A percentile compares a stretch with the other conserved stretches of the same genome.
phyloP scores from a whole-genome alignment of 2,329 filamentous ascomycete species.

The Trichothecium roseum region DNA sequence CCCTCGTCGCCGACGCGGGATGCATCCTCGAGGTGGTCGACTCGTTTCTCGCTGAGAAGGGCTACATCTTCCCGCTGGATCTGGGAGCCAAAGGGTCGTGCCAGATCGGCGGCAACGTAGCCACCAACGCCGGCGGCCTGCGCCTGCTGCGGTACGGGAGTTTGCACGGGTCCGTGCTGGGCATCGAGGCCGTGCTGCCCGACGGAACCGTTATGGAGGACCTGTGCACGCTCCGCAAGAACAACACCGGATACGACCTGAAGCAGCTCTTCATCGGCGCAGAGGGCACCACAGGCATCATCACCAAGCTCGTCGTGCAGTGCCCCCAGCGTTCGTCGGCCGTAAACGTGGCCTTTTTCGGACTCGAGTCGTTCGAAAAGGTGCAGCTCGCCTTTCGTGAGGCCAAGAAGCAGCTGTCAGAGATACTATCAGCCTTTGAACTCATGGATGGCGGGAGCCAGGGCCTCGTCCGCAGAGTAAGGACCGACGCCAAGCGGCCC shows the following conservation, averaged over 20 bases:
- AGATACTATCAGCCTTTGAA: slow-evolving; percentile 96
- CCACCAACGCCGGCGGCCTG: slow-evolving; percentile 90
- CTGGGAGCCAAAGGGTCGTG: slow-evolving; percentile 97
- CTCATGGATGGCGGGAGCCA: slow-evolving; percentile 88
- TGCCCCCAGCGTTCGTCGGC: slow-evolving; percentile 82
- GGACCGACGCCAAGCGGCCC: slow-evolving; percentile 60
- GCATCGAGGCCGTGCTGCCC: slow-evolving; percentile 85
- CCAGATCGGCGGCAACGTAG: slow-evolving; percentile 90
- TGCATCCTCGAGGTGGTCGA: slow-evolving; percentile 86
- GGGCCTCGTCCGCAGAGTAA: slow-evolving; percentile 62
- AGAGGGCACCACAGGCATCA: slow-evolving; percentile 89
- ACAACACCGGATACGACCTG: slow-evolving; percentile 96
- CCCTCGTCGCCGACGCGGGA: slow-evolving; percentile 82
- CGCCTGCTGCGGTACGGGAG: slow-evolving; percentile 87
- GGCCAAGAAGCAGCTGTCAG: slow-evolving; percentile 80
- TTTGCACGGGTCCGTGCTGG: slow-evolving; percentile 84
- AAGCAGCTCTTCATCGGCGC: slow-evolving; percentile 95
- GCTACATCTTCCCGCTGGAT: slow-evolving; percentile 89
- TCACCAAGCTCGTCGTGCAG: slow-evolving; percentile 81
- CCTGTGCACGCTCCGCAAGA: slow-evolving; percentile 81
- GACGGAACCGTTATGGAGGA: slow-evolving; percentile 90
- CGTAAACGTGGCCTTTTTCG: slow-evolving; percentile 91
- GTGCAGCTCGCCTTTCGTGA: slow-evolving; percentile 78
- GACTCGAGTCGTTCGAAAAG: slow-evolving; percentile 81
- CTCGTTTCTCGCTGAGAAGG: slow-evolving; percentile 69